Conservation (phyloP, 768 basidiomycete genomes). For the Atractiella rhizophila region DNA sequence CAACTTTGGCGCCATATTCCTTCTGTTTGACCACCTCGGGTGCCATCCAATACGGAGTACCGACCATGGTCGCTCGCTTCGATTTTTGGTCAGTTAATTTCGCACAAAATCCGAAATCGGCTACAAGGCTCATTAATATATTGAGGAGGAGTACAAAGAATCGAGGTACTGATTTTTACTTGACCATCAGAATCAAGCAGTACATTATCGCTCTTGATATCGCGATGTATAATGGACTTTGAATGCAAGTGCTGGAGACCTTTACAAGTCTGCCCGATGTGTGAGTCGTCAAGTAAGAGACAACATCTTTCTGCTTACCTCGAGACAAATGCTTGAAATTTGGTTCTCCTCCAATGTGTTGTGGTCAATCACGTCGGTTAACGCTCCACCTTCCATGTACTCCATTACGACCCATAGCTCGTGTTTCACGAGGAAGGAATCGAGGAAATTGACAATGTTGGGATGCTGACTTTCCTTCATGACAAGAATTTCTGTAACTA, state of each 20-base stretch:
- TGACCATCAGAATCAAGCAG: conserved; percentile 71
- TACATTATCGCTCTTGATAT: conserved; percentile 67
- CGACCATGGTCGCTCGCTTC: conserved; percentile 86
- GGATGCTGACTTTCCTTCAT: conserved; percentile 97
- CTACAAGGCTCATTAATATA: conserved; percentile 59
- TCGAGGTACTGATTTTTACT: conserved; percentile 78
- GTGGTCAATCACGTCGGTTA: conserved; percentile 94
- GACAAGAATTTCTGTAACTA: conserved; percentile 89
- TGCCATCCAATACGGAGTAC: conserved; percentile 99
- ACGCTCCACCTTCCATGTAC: conserved; percentile 76
- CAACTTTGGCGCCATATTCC: conserved; percentile 84
- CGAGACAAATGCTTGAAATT: conserved; percentile 46
- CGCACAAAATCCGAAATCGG: conserved; percentile 97
- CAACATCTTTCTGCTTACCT: conserved; percentile 32
- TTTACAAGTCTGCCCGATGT: conserved; percentile 77
- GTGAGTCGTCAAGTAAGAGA: conserved; percentile 39
- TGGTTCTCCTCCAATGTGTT: conserved; percentile 76
- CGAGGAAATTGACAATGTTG: conserved; percentile 61
- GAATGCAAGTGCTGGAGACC: conserved; percentile 78
- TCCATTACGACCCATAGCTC: conserved; percentile 99
- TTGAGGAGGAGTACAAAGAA: too few relatives aligned
- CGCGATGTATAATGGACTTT: conserved; percentile 89
- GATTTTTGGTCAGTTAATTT: conserved; percentile 45
- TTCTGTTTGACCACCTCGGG: conserved; percentile 77
- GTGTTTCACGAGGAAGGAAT: conserved; percentile 71